Percentiles rank a stretch among this genome's conserved stretches.
Conservation (phyloP, 345 rosid species). For the Hibiscus trionum region DNA sequence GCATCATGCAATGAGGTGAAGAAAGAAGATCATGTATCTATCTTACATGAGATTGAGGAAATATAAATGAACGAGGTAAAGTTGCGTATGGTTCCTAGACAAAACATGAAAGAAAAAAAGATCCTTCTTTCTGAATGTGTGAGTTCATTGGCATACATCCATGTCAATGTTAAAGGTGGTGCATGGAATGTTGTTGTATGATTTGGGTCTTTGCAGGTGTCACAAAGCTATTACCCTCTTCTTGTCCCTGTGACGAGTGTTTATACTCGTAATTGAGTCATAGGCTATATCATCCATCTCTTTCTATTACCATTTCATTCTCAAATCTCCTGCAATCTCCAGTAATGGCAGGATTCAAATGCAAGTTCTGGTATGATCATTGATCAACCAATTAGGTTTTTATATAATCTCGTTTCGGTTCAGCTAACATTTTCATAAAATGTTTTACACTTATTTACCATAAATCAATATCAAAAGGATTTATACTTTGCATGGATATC, state of each 20-base stretch:
- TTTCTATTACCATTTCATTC: background rate
- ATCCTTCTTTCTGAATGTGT: too few relatives aligned
- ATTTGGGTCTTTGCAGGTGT: too few relatives aligned
- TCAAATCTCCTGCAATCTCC: background rate
- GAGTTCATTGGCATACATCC: too few relatives aligned
- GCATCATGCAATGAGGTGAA: background rate
- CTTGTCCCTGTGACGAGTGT: too few relatives aligned
- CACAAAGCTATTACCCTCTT: too few relatives aligned
- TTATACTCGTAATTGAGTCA: background rate
- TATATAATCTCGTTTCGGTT: slow-evolving; percentile 1
- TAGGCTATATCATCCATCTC: background rate
- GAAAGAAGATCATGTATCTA: background rate
- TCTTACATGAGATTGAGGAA: background rate
- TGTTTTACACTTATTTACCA: background rate
- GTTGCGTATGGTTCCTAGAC: slow-evolving; percentile 3
- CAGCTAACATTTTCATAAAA: background rate
- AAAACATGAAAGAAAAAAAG: background rate
- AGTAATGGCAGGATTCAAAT: background rate
- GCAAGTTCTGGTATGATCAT: background rate
- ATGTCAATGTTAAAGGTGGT: too few relatives aligned
- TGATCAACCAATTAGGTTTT: background rate
- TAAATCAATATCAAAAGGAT: background rate
- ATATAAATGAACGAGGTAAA: slow-evolving; percentile 1
- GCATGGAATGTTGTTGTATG: too few relatives aligned
- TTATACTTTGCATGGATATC: background rate